Percentiles rank a stretch among this genome's conserved stretches.
Evolutionary conservation across 2,329 filamentous ascomycete species (phyloP).

Genomic region (Cytospora chrysosperma): DNA sequence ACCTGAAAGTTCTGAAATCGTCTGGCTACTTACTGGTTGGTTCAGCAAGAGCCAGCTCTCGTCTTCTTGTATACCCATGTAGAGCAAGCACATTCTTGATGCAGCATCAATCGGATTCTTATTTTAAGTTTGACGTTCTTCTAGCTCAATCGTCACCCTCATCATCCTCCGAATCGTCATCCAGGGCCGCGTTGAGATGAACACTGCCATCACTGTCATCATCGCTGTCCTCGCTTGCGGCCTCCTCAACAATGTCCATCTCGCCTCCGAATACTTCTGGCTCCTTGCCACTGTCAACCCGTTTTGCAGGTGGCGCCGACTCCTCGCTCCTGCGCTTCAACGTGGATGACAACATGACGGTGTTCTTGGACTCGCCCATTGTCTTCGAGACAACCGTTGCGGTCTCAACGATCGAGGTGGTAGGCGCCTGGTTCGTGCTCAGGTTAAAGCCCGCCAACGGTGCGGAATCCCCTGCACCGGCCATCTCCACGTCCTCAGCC

Average conservation of each 20-base stretch:
- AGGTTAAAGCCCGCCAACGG: slow-evolving; percentile 16
- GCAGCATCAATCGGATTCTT: background rate
- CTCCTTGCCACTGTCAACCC: slow-evolving; percentile 26
- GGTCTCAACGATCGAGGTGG: slow-evolving; percentile 14
- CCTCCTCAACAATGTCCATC: slow-evolving; percentile 23
- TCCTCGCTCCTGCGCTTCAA: slow-evolving; percentile 47
- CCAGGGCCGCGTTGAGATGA: slow-evolving; percentile 59
- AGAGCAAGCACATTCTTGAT: background rate
- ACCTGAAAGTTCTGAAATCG: background rate
- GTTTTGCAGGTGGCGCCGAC: slow-evolving; percentile 31
- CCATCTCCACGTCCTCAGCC: slow-evolving; percentile 27
- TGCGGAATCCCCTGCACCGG: slow-evolving; percentile 20
- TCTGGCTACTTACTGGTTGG: background rate
- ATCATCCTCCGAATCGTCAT: slow-evolving; percentile 50
- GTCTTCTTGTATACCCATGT: background rate
- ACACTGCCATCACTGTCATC: slow-evolving; percentile 53
- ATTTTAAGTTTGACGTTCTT: slow-evolving; percentile 12
- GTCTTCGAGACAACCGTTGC: background rate
- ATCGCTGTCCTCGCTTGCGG: slow-evolving; percentile 41
- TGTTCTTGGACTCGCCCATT: background rate
- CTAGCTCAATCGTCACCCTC: slow-evolving; percentile 32
- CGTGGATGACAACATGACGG: slow-evolving; percentile 26
- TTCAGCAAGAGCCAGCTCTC: background rate
- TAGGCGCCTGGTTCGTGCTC: background rate
- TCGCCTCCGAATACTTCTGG: slow-evolving; percentile 16